Evolutionary conservation across 345 rosid genomes (phyloP), one percentile per base, ranked within the genome.

Genomic region (Firmiana major): DNA sequence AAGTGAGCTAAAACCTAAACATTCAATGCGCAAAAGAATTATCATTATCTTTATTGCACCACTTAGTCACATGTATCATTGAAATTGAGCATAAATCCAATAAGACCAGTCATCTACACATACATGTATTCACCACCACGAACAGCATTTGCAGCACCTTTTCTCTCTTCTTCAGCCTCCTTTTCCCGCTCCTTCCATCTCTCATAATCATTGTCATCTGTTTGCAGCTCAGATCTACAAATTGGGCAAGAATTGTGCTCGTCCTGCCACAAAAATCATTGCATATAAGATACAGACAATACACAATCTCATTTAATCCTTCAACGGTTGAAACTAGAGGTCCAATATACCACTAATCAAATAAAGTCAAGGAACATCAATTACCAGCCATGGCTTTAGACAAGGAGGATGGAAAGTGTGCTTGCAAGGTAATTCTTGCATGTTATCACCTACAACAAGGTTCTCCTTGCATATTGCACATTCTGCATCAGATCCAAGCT

Each of bases 371-470:
- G 57, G 19, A 55, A 40, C n/a, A 55, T 78, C 80, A 92, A 45
- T 77, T 85, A 95, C 99, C 97, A 95, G 97, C 99, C 99, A 95
- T 57, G 98, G 99, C 88, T 96, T 96, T 74, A 91, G 79, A 85
- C 99, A 96, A 66, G 97, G 93, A 79, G 99, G 99, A 81, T 96
- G 97, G 75, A 87, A 93, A 0, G 89, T 89, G 80, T 93, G 99
- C 82, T 92, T 84, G 98, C 99, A 93, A 0, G 96, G 99, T 85
- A 95, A 78, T 86, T 93, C 97, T 77, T 95, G 99, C 94, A 95
- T 95, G 81, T 90, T 88, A 73, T 96, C 97, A 13, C 85, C 90
- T 16, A 85, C 84, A 19, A 85, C 86, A 77, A 95, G 81, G 83
- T 87, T 88, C 89, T 92, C 97, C 78, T 86, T 92, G 86, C 99